phyloP scores from a whole-genome alignment of 495 filamentous ascomycete species.

The Hypoxylon fuscum region DNA sequence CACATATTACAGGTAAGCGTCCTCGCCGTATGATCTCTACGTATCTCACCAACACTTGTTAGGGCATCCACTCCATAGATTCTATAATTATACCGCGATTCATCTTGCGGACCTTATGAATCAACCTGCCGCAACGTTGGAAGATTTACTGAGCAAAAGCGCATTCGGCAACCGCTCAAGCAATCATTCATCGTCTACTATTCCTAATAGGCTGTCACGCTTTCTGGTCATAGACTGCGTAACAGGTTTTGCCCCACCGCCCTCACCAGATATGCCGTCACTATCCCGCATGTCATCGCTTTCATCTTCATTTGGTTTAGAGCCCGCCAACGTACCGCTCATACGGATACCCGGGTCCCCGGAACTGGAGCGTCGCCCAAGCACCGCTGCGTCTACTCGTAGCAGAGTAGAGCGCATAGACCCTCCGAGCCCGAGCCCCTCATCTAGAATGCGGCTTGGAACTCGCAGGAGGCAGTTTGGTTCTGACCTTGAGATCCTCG shows the following conservation, averaged over 20 bases:
- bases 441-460: slow-evolving; percentile 58
- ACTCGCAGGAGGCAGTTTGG: slow-evolving; percentile 61
- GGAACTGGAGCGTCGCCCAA: slow-evolving; percentile 38
- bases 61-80: slow-evolving; percentile 73
- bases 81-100: slow-evolving; percentile 65
- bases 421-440: slow-evolving; percentile 44
- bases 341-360: slow-evolving; percentile 28
- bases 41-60: slow-evolving; percentile 31
- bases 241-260: slow-evolving; percentile 54
- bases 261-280: slow-evolving; percentile 42
- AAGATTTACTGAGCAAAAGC: slow-evolving; percentile 47
- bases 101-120: slow-evolving; percentile 61
- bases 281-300: slow-evolving; percentile 46
- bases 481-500: slow-evolving; percentile 69
- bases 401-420: slow-evolving; percentile 44
- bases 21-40: background rate
- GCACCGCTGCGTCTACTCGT: slow-evolving; percentile 39
- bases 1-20: slow-evolving; percentile 50
- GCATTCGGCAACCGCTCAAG: slow-evolving; percentile 39
- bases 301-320: slow-evolving; percentile 43
- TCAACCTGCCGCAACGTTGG: slow-evolving; percentile 48
- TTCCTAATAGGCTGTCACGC: slow-evolving; percentile 46
- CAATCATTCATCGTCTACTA: slow-evolving; percentile 38
- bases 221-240: slow-evolving; percentile 65
- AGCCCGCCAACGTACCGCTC: slow-evolving; percentile 28